Evolutionary conservation across 2,329 filamentous ascomycete genomes (phyloP).

Genomic region (Fusarium avenaceum): DNA sequence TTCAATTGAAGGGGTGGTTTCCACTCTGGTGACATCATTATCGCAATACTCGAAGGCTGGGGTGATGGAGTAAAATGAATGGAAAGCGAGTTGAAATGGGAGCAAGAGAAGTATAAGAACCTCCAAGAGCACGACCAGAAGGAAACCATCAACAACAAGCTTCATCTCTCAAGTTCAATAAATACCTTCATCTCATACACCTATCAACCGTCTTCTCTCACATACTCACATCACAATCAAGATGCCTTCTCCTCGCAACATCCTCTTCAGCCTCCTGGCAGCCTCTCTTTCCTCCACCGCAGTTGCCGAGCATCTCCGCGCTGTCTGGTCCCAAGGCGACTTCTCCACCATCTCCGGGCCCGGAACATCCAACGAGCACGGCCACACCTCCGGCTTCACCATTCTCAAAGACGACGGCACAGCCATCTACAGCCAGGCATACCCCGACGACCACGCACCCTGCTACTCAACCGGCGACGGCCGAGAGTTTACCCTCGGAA

Average conservation of each 20-base stretch:
- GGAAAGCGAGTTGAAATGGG: not conserved
- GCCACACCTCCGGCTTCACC: conserved; percentile 8
- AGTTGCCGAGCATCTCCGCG: conserved; percentile 17
- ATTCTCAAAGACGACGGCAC: conserved; percentile 23
- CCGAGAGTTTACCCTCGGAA: conserved; percentile 12
- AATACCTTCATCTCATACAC: not conserved
- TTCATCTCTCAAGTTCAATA: not conserved
- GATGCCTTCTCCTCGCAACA: conserved; percentile 14
- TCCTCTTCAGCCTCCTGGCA: conserved; percentile 8
- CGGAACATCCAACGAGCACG: not conserved
- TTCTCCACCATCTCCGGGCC: conserved; percentile 23
- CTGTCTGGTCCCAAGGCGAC: conserved; percentile 16
- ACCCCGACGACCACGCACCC: conserved; percentile 8
- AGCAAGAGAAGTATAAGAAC: not conserved
- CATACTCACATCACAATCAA: not conserved
- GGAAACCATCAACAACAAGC: not conserved
- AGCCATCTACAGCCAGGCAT: conserved; percentile 17
- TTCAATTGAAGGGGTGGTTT: not conserved
- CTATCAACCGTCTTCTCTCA: too few relatives aligned
- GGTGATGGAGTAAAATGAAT: not conserved
- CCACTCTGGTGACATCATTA: not conserved
- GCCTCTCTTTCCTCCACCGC: conserved; percentile 6
- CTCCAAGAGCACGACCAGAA: not conserved
- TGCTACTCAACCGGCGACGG: conserved; percentile 5
- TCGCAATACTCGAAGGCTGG: not conserved